Percentiles rank a stretch among this genome's conserved stretches.
These are phyloP conservation scores for Mycosphaerella arachidis DNA, from an alignment of 2,329 filamentous ascomycete genomes.

Conservation along the genomic window DNA sequence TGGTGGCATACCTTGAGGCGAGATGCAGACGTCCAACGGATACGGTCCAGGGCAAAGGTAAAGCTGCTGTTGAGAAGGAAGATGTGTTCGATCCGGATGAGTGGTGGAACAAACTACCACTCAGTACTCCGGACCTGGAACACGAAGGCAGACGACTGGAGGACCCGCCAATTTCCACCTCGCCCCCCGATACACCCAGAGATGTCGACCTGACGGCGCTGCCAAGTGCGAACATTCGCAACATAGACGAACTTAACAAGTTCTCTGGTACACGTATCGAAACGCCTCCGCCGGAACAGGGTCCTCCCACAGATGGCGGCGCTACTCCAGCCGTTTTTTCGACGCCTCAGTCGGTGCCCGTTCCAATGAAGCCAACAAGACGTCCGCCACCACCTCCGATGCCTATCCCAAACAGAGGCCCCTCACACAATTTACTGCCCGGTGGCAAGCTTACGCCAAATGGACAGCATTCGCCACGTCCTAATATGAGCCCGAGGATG, in stretches of 20 bases:
- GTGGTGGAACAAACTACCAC: constrained; percentile 7
- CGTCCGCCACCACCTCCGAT: constrained; percentile 34
- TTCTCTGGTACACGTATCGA: constrained; percentile 22
- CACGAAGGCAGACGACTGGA: constrained; percentile 10
- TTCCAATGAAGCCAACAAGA: constrained; percentile 25
- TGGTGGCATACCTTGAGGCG: constrained; percentile 47
- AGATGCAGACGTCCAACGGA: constrained; percentile 21
- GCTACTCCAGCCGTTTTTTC: constrained; percentile 12
- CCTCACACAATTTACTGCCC: constrained; percentile 22
- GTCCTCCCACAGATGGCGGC: not conserved
- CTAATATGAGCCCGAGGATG: constrained; percentile 22
- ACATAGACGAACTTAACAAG: constrained; percentile 25
- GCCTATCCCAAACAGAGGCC: constrained; percentile 15
- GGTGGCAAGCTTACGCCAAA: constrained; percentile 16
- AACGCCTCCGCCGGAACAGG: constrained; percentile 20
- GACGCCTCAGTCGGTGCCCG: constrained; percentile 25
- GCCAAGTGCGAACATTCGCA: constrained; percentile 23
- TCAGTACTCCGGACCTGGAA: constrained; percentile 1
- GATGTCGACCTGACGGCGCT: not conserved
- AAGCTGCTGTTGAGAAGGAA: constrained; percentile 5
- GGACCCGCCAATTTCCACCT: constrained; percentile 24
- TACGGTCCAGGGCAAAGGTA: not conserved
- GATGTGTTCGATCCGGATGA: constrained; percentile 12
- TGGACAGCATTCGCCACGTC: constrained; percentile 22
- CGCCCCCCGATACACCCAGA: constrained; percentile 21